Percentiles rank a stretch among this genome's conserved stretches.
phyloP scores from a whole-genome alignment of 2,329 filamentous ascomycete genomes.

The Volutella citrinella region DNA sequence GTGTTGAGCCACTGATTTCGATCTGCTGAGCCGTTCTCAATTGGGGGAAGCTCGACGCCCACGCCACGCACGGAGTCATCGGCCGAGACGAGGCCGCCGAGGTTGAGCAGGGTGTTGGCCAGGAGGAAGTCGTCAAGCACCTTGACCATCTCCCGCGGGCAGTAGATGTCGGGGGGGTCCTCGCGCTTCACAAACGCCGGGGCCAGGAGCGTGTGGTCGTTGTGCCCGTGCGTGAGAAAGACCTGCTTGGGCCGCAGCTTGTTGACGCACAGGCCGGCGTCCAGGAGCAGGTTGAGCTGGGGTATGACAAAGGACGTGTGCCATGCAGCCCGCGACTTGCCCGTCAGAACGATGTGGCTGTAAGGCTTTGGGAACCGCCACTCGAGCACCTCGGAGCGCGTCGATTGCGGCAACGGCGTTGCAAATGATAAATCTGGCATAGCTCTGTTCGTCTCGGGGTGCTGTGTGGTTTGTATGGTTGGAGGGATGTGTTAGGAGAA shows the following conservation, averaged over 20 bases:
- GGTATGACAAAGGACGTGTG: slow-evolving; percentile 50
- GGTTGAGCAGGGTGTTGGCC: slow-evolving; percentile 40
- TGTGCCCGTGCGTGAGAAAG: slow-evolving; percentile 49
- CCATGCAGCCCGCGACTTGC: slow-evolving; percentile 48
- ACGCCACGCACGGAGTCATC: slow-evolving; percentile 16
- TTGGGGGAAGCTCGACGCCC: slow-evolving; percentile 11
- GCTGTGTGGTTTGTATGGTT: too few relatives aligned
- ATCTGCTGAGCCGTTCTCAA: too few relatives aligned
- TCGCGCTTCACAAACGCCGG: slow-evolving; percentile 42
- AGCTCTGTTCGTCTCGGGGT: too few relatives aligned
- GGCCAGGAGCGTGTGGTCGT: slow-evolving; percentile 42
- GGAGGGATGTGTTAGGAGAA: too few relatives aligned
- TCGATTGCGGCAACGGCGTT: slow-evolving; percentile 41
- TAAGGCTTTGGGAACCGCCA: slow-evolving; percentile 44
- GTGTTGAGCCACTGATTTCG: slow-evolving; percentile 32
- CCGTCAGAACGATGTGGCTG: slow-evolving; percentile 40
- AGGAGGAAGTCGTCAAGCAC: slow-evolving; percentile 39
- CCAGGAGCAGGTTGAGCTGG: slow-evolving; percentile 47
- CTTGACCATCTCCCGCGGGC: slow-evolving; percentile 37
- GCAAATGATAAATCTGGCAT: slow-evolving; percentile 32
- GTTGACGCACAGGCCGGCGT: slow-evolving; percentile 46
- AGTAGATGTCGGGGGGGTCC: slow-evolving; percentile 45
- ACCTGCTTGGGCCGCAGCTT: slow-evolving; percentile 45
- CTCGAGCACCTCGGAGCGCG: slow-evolving; percentile 42
- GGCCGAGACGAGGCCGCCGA: slow-evolving; percentile 33